Evolutionary conservation across 352 stramenopile species (phyloP).

Genomic region (Phytophthora foliorum): DNA sequence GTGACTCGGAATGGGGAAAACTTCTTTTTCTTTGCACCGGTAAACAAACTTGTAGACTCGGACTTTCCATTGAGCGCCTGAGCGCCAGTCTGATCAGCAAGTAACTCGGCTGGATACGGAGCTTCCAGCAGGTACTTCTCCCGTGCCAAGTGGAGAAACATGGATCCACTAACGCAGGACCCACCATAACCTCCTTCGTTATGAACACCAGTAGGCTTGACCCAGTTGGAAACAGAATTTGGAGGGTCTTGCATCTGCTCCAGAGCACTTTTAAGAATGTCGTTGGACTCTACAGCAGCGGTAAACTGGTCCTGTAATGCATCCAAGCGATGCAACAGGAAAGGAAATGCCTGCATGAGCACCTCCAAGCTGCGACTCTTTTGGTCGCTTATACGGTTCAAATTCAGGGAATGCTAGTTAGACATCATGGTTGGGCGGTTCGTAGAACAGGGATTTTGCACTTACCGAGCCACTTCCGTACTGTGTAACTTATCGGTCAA

Average conservation of each 20-base stretch:
- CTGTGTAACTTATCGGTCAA: constrained; percentile 48
- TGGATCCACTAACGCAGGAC: constrained; percentile 13
- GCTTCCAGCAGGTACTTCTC: constrained; percentile 57
- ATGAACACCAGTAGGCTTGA: background rate
- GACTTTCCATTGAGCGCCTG: constrained; percentile 46
- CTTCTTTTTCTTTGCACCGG: constrained; percentile 29
- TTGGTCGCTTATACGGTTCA: constrained; percentile 43
- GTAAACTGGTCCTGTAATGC: constrained; percentile 56
- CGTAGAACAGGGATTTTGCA: background rate
- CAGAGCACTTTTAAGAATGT: constrained; percentile 56
- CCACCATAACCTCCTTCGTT: constrained; percentile 1
- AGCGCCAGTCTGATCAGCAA: constrained; percentile 50
- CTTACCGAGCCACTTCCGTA: constrained; percentile 52
- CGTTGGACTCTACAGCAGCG: constrained; percentile 57
- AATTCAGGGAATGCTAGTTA: constrained; percentile 7
- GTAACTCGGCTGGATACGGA: constrained; percentile 57
- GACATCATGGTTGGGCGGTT: background rate
- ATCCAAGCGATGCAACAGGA: constrained; percentile 58
- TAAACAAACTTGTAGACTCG: constrained; percentile 3
- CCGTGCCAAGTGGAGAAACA: constrained; percentile 52
- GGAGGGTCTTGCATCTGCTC: constrained; percentile 48
- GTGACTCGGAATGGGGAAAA: constrained; percentile 49
- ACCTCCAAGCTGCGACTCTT: constrained; percentile 54
- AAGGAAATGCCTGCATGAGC: constrained; percentile 53
- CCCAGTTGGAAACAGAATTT: constrained; percentile 1